Percentiles rank a stretch among this genome's conserved stretches.
phyloP scores from a whole-genome alignment of 1,139 yeast genomes.

The Barnettozyma hawaiiensis region DNA sequence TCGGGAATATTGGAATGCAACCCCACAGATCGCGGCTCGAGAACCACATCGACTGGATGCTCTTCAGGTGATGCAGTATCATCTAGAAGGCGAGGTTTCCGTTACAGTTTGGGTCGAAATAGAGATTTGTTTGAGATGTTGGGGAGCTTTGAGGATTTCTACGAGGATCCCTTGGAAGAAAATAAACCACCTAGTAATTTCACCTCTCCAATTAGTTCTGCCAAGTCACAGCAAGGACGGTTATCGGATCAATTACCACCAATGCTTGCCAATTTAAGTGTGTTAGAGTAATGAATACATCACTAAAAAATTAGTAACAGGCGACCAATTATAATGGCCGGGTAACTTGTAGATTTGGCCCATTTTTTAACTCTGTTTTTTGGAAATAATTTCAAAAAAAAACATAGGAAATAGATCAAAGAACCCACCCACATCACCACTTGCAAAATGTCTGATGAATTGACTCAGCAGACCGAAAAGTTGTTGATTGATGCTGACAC shows the following conservation, averaged over 20 bases:
- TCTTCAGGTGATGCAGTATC: constrained; percentile 5
- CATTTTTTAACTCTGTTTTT: no score
- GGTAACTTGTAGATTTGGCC: neutral
- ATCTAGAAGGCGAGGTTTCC: constrained; percentile 6
- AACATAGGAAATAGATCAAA: no score
- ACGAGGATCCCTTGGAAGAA: constrained; percentile 4
- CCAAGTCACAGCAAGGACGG: neutral
- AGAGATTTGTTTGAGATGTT: constrained; percentile 12
- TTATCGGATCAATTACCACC: neutral
- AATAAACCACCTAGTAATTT: neutral
- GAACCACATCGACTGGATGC: constrained; percentile 5
- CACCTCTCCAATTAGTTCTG: neutral
- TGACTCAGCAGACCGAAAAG: constrained; percentile 14
- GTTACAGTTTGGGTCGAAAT: constrained; percentile 9
- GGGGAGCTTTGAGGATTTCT: constrained; percentile 13
- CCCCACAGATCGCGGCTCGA: neutral
- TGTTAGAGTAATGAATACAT: neutral
- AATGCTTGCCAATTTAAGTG: neutral
- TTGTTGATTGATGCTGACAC: constrained; percentile 4
- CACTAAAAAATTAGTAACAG: no score
- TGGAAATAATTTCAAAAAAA: no score
- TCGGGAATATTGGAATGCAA: neutral
- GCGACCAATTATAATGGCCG: neutral
- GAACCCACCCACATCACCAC: neutral
- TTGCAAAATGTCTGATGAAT: constrained; percentile 12